phyloP scores from a whole-genome alignment of 805 yeast genomes.

The Nakazawaea ishiwadae region DNA sequence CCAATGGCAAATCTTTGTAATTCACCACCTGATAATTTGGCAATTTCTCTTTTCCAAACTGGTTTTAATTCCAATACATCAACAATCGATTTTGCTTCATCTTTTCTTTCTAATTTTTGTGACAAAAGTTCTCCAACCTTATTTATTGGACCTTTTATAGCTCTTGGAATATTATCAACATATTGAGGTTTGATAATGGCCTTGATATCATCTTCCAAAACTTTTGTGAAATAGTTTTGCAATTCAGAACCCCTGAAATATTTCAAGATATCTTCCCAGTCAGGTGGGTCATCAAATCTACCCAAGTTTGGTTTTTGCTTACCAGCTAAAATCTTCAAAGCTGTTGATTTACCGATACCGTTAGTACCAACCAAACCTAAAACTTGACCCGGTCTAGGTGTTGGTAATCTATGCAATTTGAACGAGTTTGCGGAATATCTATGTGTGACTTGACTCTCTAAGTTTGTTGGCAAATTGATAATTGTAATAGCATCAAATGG shows the following conservation, averaged over 20 bases:
- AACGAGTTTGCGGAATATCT: slow-evolving; percentile 97
- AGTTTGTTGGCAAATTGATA: slow-evolving; percentile 93
- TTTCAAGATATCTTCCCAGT: slow-evolving; percentile 90
- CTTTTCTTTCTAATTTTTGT: slow-evolving; percentile 70
- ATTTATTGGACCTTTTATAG: slow-evolving; percentile 83
- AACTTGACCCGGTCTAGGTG: slow-evolving; percentile 99
- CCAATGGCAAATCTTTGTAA: slow-evolving; percentile 97
- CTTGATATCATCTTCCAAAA: slow-evolving; percentile 88
- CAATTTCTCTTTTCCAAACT: slow-evolving; percentile 82
- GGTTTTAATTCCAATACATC: slow-evolving; percentile 68
- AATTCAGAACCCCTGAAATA: slow-evolving; percentile 96
- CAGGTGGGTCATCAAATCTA: slow-evolving; percentile 91
- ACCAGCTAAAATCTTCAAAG: slow-evolving; percentile 93
- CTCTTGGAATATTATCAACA: slow-evolving; percentile 96
- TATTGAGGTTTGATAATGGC: slow-evolving; percentile 99
- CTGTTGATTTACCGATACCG: slow-evolving; percentile 99
- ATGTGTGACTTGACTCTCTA: slow-evolving; percentile 90
- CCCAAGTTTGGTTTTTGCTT: slow-evolving; percentile 97
- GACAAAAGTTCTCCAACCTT: slow-evolving; percentile 83
- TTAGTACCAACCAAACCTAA: slow-evolving; percentile 96
- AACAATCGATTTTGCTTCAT: slow-evolving; percentile 59
- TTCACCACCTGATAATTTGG: slow-evolving; percentile 95
- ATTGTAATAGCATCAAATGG: slow-evolving; percentile 97
- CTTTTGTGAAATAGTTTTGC: slow-evolving; percentile 92
- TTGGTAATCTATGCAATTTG: slow-evolving; percentile 94